Conservation (phyloP, 2,329 filamentous ascomycete species). For the Talaromyces sp. region DNA sequence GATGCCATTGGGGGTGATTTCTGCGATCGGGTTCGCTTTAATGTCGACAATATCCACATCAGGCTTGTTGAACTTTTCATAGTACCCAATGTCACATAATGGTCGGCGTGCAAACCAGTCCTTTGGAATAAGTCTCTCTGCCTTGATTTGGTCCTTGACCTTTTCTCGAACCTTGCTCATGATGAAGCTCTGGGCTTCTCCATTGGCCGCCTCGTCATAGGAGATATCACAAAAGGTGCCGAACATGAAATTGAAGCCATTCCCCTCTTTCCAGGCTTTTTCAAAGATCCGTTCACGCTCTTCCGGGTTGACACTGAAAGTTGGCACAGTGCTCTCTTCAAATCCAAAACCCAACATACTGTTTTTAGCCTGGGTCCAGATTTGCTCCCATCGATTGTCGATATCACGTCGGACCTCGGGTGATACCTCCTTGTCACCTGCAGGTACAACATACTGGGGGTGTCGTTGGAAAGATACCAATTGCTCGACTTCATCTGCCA, state of each 20-base stretch:
- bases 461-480: background rate
- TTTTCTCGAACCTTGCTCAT: constrained; percentile 47
- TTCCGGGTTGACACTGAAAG: constrained; percentile 23
- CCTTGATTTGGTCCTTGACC: constrained; percentile 46
- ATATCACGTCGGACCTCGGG: background rate
- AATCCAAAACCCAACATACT: background rate
- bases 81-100: constrained; percentile 47
- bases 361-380: background rate
- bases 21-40: constrained; percentile 38
- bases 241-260: constrained; percentile 52
- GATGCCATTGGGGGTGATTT: constrained; percentile 37
- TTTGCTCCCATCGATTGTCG: background rate
- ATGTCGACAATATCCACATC: constrained; percentile 47
- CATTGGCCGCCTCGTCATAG: constrained; percentile 46
- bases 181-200: constrained; percentile 54
- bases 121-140: constrained; percentile 50
- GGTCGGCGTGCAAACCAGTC: constrained; percentile 52
- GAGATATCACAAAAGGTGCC: constrained; percentile 52
- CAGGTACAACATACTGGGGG: background rate
- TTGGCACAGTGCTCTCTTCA: background rate
- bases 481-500: background rate
- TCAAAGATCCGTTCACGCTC: constrained; percentile 50
- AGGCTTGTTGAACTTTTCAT: constrained; percentile 45
- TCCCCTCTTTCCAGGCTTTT: constrained; percentile 47
- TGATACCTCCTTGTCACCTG: background rate